Evolutionary conservation across 2,329 filamentous ascomycete species (phyloP), one percentile per base, ranked within the genome.

Genomic region (Phialocephala sp.): DNA sequence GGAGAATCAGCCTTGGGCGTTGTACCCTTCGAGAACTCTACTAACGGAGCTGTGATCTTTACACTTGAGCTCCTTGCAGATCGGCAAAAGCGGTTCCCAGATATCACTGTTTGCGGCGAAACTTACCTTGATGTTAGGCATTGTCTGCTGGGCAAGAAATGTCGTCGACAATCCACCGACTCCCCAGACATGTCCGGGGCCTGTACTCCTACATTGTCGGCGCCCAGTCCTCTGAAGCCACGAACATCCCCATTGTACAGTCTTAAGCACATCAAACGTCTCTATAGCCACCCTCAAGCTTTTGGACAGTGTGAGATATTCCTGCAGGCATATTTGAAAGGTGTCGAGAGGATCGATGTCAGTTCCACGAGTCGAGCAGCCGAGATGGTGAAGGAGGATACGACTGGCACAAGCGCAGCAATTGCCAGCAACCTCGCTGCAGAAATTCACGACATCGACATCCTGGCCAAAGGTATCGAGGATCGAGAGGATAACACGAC

Each of bases 271-370:
- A 85, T 98, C 73, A 86, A 84, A 72, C 89, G 90, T 74, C 79
- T 99, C 47, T 97, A 97, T 81, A 95, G 92, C 27, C 95, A 99
- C 79, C 94, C 94, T 11, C 95, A 99, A 79, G 95, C 93, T 35
- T 97, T 95, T 83, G 93, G 93, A 32, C 95, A 99, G 80, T 97
- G 94, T 79, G 88, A 89, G 54, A 78, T 76, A 9, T 97, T 97
- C 78, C 85, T 97, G 32, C 82, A 84, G 9, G 81, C 83, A 35
- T 82, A 91, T 72, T 85, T 97, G 68, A 89, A 88, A 71, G 87
- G 87, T 54, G 83, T 90, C n/a, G 92, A 97, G 80, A 85, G 89
- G 60, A 86, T 94, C 66, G 94, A 98, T 76, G 90, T 92, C 52
- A 91, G 89, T 67, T 95, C 91, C 35, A 99, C 95, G 6, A 94